phyloP scores from a whole-genome alignment of 306 rosid species.

The Prunus davidiana region DNA sequence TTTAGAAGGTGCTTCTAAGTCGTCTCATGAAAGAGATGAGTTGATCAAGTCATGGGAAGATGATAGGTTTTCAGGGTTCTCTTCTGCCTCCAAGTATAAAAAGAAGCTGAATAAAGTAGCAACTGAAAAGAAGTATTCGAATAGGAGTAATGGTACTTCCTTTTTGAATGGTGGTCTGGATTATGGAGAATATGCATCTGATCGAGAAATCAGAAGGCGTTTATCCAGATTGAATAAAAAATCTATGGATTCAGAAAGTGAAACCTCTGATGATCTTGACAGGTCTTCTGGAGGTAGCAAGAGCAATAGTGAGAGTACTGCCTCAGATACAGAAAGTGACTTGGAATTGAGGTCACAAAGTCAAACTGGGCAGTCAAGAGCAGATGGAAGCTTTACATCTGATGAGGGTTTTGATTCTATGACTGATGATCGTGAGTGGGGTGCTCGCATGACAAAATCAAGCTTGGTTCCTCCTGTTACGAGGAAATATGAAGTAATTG shows the following conservation, averaged over 20 bases:
- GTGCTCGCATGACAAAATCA: conserved; percentile 99
- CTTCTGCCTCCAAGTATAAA: conserved; percentile 59
- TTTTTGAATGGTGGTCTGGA: conserved; percentile 55
- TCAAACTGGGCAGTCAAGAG: conserved; percentile 49
- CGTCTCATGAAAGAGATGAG: conserved; percentile 55
- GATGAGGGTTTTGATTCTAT: conserved; percentile 55
- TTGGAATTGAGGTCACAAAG: conserved; percentile 47
- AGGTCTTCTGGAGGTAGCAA: conserved; percentile 72
- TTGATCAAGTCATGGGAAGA: conserved; percentile 57
- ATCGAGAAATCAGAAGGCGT: conserved; percentile 81
- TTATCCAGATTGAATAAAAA: conserved; percentile 76
- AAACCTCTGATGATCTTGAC: conserved; percentile 82
- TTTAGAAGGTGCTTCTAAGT: conserved; percentile 67
- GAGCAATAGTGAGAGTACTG: conserved; percentile 67
- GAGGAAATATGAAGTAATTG: conserved; percentile 89
- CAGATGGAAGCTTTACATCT: conserved; percentile 43
- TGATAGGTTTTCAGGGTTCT: conserved; percentile 39
- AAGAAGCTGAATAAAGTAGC: conserved; percentile 57
- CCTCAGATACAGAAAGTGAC: conserved; percentile 69
- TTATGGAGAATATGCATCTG: conserved; percentile 70
- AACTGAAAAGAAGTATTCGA: conserved; percentile 62
- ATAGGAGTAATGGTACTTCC: conserved; percentile 58
- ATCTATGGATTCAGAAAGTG: conserved; percentile 76
- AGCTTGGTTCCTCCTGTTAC: conserved; percentile 99
- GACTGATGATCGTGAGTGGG: conserved; percentile 95